Base-by-base conservation (phyloP, 164 flowering plant species). In the Litsea cubeba region DNA sequence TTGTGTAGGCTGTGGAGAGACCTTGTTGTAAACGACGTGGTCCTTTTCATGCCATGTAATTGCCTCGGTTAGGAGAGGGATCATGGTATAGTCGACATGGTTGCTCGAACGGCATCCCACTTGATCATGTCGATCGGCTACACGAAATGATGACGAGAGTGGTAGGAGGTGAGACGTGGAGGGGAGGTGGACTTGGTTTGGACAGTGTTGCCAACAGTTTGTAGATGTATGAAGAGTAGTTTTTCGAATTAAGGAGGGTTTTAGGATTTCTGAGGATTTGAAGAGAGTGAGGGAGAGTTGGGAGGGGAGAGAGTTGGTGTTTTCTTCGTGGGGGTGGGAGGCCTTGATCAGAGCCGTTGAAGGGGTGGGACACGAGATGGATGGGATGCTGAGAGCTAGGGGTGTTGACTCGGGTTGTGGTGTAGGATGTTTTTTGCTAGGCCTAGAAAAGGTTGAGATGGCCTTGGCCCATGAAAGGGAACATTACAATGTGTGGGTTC, bases 271-370 rank as follows among this genome's bases (percentile, higher is more conserved):
- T 65, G 72, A 67, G 72, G 72, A 57, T 1, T 26, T 15, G 66
- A 7, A 28, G 76, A 68, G 72, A 20, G 49, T 32, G 65, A 57
- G 3, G 32, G 58, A 57, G 76, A 74, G 71, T n/a, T 17, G 30
- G 71, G 8, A 20, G 18, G 76, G 66, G 32, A 68, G 64, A 28
- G 28, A 7, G 51, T 68, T 3, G 54, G 76, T 74, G 71, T 54
- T 50, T 18, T 74, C 71, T 18, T 28, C n/a, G 57, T 68, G 20
- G 22, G 72, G 72, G 6, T 28, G 76, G 71, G n/a, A 57, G 72
- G 71, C 76, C 72, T 14, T 74, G 76, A n/a, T 68, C 70, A 10
- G 60, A 26, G 57, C 65, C 12, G 23, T 32, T 40, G 76, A 74
- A 68, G 66, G 76, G 72, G 58, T 68, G 71, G 11, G 50, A 3